phyloP scores from a whole-genome alignment of 768 basidiomycete genomes.

The Pleurotus citrinopileatus region DNA sequence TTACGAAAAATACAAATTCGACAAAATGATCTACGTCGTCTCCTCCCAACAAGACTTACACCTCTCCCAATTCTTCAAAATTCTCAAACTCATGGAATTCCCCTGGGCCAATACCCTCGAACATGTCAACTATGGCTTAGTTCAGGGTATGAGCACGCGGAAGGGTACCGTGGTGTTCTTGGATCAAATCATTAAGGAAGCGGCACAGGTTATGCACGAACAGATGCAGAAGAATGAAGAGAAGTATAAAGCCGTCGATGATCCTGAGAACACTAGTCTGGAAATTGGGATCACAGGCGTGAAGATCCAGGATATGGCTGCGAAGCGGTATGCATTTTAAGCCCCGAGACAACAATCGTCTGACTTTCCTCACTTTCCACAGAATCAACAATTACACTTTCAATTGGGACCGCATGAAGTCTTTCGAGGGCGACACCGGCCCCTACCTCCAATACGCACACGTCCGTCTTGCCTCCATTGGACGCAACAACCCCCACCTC shows the following conservation, averaged over 20 bases:
- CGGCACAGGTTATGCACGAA: slow-evolving; percentile 88
- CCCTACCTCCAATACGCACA: slow-evolving; percentile 97
- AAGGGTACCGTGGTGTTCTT: slow-evolving; percentile 95
- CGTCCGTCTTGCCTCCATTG: slow-evolving; percentile 87
- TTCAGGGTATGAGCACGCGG: slow-evolving; percentile 93
- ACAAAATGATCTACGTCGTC: slow-evolving; percentile 92
- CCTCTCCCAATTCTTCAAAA: slow-evolving; percentile 89
- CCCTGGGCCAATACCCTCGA: slow-evolving; percentile 80
- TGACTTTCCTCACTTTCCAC: background rate
- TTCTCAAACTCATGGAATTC: slow-evolving; percentile 86
- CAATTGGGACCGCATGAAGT: slow-evolving; percentile 91
- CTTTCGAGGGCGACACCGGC: slow-evolving; percentile 95
- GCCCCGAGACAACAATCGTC: background rate
- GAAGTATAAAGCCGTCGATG: slow-evolving; percentile 85
- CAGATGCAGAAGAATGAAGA: slow-evolving; percentile 95
- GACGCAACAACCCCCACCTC: slow-evolving; percentile 88
- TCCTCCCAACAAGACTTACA: slow-evolving; percentile 87
- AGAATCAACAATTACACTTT: slow-evolving; percentile 97
- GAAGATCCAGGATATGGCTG: slow-evolving; percentile 97
- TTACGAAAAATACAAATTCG: slow-evolving; percentile 84
- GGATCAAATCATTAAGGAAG: slow-evolving; percentile 89
- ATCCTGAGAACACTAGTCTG: slow-evolving; percentile 74
- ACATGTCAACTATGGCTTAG: slow-evolving; percentile 90
- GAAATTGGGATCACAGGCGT: slow-evolving; percentile 94
- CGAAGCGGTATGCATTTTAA: slow-evolving; percentile 64